phyloP scores from a whole-genome alignment of 345 rosid genomes.

The Populus tremula region DNA sequence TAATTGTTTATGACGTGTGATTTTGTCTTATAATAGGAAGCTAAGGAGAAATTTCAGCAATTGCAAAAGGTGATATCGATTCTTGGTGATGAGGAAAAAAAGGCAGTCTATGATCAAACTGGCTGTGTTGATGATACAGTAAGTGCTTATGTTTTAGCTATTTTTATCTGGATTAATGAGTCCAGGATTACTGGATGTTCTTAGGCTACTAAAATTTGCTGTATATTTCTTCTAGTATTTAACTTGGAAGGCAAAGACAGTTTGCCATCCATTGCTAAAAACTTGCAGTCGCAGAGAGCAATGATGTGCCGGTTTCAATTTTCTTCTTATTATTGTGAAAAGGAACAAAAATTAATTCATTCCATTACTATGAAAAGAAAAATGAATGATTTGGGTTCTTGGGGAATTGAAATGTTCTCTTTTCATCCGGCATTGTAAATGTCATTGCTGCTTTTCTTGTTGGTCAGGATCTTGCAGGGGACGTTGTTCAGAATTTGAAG shows the following conservation, averaged over 20 bases:
- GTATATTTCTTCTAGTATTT: neutral
- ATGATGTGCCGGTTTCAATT: neutral
- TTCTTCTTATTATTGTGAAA: neutral
- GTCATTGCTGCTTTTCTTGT: slow-evolving; percentile 9
- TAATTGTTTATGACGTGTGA: neutral
- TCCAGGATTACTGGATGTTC: neutral
- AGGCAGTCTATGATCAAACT: slow-evolving; percentile 80
- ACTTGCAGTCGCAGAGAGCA: neutral
- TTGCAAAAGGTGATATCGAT: slow-evolving; percentile 86
- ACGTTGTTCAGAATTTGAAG: slow-evolving; percentile 66
- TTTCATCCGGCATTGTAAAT: neutral
- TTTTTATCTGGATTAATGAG: neutral
- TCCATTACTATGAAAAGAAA: neutral
- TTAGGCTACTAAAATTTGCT: neutral
- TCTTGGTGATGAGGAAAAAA: slow-evolving; percentile 86
- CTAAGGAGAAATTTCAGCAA: slow-evolving; percentile 94
- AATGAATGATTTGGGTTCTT: neutral
- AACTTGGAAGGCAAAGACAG: neutral
- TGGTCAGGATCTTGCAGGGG: slow-evolving; percentile 80
- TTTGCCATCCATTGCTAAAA: neutral
- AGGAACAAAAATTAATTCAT: neutral
- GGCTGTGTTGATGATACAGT: slow-evolving; percentile 88
- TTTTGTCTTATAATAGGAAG: slow-evolving; percentile 49
- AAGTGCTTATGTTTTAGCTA: slow-evolving; percentile 30
- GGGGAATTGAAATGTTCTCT: neutral